Evolutionary conservation across 2,329 filamentous ascomycete species (phyloP), one percentile per base, ranked within the genome.

Genomic region (Cryphonectria japonica): DNA sequence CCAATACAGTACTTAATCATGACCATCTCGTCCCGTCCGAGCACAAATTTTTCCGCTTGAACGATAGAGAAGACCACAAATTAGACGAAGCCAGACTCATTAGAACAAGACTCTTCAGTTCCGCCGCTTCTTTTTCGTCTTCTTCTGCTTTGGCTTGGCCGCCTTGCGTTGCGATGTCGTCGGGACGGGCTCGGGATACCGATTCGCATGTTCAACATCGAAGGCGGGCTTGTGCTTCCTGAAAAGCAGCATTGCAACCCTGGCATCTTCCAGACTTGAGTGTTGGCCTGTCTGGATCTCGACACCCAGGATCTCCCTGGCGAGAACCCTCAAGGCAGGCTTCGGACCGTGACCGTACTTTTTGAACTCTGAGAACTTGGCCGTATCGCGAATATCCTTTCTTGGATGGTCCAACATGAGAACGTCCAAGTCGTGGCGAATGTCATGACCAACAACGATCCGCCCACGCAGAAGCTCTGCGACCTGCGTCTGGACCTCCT

Each of bases 181-280:
- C 75, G 72, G 71, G 2, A 69, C 69, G 34, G 67, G 65, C 74
- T 82, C 75, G 3, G 86, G 84, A 79, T 88, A 96, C 70, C 87
- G 89, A 79, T 89, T 91, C 69, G 90, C 84, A 79, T 94, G 89
- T 78, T 97, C 93, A 70, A 89, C 84, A 78, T 98, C 96, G 78
- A 99, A 98, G 0, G 87, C 92, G 26, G 90, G 85, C 82, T 98
- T 98, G 79, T 94, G 89, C 75, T 89, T 88, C 73, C 93, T 87
- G 78, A 97, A 98, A 59, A 99, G 83, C 69, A 95, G 83, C 94
- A 99, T 98, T 0, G 94, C 91, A 6, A 93, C 94, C 75, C 94
- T 86, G 1, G 96, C 96, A 84, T 99, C 96, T 83, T 92, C 85
- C 73, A 92, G 82, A 79, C 89, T 92, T 1, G 89, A 91, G 79